Percentiles rank a stretch among this genome's conserved stretches.
Conservation (phyloP, 2,329 filamentous ascomycete species). For the Xylaria hypoxylon region DNA sequence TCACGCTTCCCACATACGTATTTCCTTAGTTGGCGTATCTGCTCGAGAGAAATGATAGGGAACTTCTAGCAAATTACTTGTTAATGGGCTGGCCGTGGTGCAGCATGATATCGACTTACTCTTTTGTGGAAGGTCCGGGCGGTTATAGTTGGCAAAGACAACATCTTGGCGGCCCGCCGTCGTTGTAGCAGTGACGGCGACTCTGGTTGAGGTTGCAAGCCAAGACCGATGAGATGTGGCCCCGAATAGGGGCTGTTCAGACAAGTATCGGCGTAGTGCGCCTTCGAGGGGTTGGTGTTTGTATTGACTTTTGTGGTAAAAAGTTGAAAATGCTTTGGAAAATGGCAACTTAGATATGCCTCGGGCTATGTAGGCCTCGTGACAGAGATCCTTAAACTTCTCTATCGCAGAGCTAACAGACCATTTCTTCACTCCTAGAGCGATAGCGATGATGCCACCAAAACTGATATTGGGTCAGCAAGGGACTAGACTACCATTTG, state of each 20-base stretch:
- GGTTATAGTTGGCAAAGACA: conserved; percentile 52
- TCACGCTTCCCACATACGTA: conserved; percentile 51
- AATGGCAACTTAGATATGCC: conserved; percentile 49
- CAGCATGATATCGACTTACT: conserved; percentile 34
- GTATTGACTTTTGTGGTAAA: conserved; percentile 51
- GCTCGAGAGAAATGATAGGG: conserved; percentile 49
- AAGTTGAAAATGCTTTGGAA: conserved; percentile 46
- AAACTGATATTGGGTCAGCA: conserved; percentile 40
- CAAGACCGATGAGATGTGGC: conserved; percentile 44
- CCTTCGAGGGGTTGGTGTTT: conserved; percentile 49
- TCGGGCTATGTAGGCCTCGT: conserved; percentile 46
- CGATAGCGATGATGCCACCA: conserved; percentile 50
- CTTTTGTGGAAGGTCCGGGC: conserved; percentile 44
- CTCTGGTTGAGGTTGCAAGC: conserved; percentile 44
- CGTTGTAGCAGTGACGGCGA: conserved; percentile 48
- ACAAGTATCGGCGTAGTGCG: conserved; percentile 46
- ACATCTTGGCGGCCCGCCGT: conserved; percentile 44
- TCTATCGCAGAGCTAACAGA: conserved; percentile 46
- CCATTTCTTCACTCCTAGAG: conserved; percentile 52
- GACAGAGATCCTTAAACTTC: conserved; percentile 50
- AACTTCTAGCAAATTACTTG: conserved; percentile 34
- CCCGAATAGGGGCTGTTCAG: conserved; percentile 50
- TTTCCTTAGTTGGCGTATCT: conserved; percentile 47
- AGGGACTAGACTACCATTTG: neutral
- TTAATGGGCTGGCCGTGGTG: conserved; percentile 8